Evolutionary conservation across 2,329 filamentous ascomycete genomes (phyloP), one percentile per base, ranked within the genome.

Genomic region (Apiospora malaysiana): DNA sequence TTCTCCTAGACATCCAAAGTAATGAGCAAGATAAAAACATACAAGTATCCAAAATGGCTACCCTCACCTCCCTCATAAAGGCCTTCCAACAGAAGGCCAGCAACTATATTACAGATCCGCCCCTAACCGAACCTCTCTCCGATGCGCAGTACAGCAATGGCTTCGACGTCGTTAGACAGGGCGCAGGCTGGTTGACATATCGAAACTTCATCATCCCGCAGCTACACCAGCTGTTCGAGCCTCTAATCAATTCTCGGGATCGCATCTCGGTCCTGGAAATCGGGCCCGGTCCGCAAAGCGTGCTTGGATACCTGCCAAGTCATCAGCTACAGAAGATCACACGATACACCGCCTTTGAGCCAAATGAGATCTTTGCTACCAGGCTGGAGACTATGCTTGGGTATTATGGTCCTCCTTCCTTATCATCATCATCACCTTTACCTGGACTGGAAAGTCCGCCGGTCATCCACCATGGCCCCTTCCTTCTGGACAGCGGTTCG

Each of bases 221-320:
- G 56, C 78, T 90, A 6, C 79, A 79, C 68, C 75, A 78, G 46
- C 72, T 87, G 0, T 74, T 90, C 2, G 67, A 70, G 0, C 74
- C 82, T 70, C 79, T 88, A 45, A 77, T 85, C 73, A 75, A 79
- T 46, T 84, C 84, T 7, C 82, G 81, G 42, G 68, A 7, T 37
- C 66, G 75, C 16, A 78, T 91, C 72, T 90, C 88, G 4, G 83
- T 85, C 21, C 81, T 91, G 7, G 90, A 91, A 74, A 86, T 91
- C 68, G 88, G 88, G 73, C 87, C 90, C 0, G 89, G 89, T 10
- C 84, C 87, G 0, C 81, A 84, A 77, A 90, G 83, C 74, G 74
- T 91, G 8, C 80, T 91, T 66, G 85, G 80, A 70, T 68, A 82
- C 75, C 79, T 91, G 23, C 86, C 88, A 3, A 18, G 43, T 10